A percentile compares a stretch with the other conserved stretches of the same genome.
Conservation (phyloP, 352 stramenopile genomes). For the Paralagenidium karlingii region DNA sequence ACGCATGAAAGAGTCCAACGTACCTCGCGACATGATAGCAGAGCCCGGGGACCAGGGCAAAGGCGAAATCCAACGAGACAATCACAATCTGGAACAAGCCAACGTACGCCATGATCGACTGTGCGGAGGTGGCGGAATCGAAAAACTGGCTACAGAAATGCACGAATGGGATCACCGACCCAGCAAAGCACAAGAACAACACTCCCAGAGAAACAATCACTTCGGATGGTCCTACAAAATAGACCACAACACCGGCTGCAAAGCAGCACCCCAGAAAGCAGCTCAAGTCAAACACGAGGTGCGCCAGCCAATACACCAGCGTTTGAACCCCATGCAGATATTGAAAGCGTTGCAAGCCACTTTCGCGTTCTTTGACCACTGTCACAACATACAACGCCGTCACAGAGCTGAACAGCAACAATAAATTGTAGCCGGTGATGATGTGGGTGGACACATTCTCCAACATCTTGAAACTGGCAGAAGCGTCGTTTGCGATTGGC, state of each 20-base stretch:
- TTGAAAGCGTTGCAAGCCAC: slow-evolving; percentile 57
- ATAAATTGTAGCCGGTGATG: too few relatives aligned
- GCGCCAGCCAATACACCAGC: slow-evolving; percentile 50
- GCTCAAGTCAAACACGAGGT: slow-evolving; percentile 53
- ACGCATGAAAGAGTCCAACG: slow-evolving; percentile 28
- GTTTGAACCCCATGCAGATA: slow-evolving; percentile 45
- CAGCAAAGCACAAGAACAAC: slow-evolving; percentile 20
- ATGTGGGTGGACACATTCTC: too few relatives aligned
- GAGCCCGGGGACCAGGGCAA: slow-evolving; percentile 34
- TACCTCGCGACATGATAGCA: slow-evolving; percentile 28
- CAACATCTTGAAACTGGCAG: too few relatives aligned
- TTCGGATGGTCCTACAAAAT: slow-evolving; percentile 11
- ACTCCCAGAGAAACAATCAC: slow-evolving; percentile 25
- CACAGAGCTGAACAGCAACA: slow-evolving; percentile 49
- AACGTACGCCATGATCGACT: slow-evolving; percentile 65
- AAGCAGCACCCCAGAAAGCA: too few relatives aligned
- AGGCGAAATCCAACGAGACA: slow-evolving; percentile 19
- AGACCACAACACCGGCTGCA: slow-evolving; percentile 19
- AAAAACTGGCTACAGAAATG: slow-evolving; percentile 61
- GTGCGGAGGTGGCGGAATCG: slow-evolving; percentile 57
- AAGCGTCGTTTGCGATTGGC: too few relatives aligned
- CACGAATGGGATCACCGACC: slow-evolving; percentile 50
- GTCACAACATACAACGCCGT: slow-evolving; percentile 46
- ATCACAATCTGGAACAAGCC: slow-evolving; percentile 60
- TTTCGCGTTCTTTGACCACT: slow-evolving; percentile 58